Conservation (phyloP, 164 flowering plant genomes). For the Aristolochia contorta region DNA sequence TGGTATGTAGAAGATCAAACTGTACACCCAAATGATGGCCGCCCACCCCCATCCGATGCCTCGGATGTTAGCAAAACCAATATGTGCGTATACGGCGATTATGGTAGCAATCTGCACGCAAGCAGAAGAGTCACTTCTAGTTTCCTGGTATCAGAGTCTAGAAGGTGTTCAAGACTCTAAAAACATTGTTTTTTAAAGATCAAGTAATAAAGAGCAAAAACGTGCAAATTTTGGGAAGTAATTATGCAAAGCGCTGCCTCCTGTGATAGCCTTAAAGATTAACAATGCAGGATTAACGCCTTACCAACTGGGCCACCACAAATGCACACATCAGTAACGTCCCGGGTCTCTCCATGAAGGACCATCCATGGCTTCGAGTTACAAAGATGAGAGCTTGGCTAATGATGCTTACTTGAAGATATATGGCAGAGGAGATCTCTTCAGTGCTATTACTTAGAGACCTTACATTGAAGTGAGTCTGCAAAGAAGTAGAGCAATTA, state of each 20-base stretch:
- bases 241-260: too few species aligned
- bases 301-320: conserved; percentile 82
- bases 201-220: too few species aligned
- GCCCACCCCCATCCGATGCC: conserved; percentile 95
- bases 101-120: conserved; percentile 55
- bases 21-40: conserved; percentile 73
- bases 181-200: too few species aligned
- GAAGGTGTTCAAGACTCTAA: neutral
- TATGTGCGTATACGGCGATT: conserved; percentile 66
- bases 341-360: conserved; percentile 73
- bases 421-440: conserved; percentile 46
- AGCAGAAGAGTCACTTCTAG: neutral
- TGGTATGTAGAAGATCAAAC: conserved; percentile 62
- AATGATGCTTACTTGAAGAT: conserved; percentile 60
- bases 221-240: too few species aligned
- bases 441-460: conserved; percentile 14
- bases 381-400: conserved; percentile 63
- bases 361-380: conserved; percentile 76
- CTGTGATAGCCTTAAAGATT: neutral
- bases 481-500: conserved; percentile 6
- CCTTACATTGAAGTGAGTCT: conserved; percentile 35
- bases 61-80: conserved; percentile 55
- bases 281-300: conserved; percentile 2
- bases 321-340: conserved; percentile 68
- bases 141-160: neutral